phyloP scores from a whole-genome alignment of 1,284 basidiomycete species.

The Cystobasidium slooffiae region DNA sequence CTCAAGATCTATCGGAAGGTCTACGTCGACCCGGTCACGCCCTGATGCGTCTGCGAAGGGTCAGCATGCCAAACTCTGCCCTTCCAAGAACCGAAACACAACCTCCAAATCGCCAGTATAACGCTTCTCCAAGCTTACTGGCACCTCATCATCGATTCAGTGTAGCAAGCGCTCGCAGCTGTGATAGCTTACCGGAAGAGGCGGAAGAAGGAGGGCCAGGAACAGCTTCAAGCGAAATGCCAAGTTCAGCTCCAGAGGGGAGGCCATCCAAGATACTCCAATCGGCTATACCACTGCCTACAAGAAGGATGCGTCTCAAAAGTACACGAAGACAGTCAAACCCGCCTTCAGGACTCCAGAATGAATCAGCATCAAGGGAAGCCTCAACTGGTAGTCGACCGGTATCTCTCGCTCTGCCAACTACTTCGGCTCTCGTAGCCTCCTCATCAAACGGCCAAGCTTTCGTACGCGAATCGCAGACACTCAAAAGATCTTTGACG shows the following conservation, averaged over 20 bases:
- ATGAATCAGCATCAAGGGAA: neutral
- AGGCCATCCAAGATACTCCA: conserved; percentile 14
- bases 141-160: conserved; percentile 36
- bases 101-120: neutral
- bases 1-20: neutral
- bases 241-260: conserved; percentile 8
- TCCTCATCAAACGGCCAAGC: conserved; percentile 16
- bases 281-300: conserved; percentile 17
- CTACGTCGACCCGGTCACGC: conserved; percentile 35
- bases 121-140: neutral
- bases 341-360: neutral
- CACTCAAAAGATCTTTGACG: conserved; percentile 15
- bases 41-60: conserved; percentile 42
- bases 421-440: conserved; percentile 37
- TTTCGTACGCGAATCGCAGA: conserved; percentile 7
- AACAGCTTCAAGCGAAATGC: neutral
- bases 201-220: conserved; percentile 9
- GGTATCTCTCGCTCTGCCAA: conserved; percentile 34
- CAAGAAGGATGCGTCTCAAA: conserved; percentile 1
- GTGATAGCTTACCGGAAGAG: conserved; percentile 48
- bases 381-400: conserved; percentile 28
- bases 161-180: conserved; percentile 46
- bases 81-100: conserved; percentile 3
- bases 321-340: conserved; percentile 7
- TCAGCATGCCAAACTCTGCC: conserved; percentile 37